phyloP scores from a whole-genome alignment of 345 rosid genomes.

The Acer yangbiense region DNA sequence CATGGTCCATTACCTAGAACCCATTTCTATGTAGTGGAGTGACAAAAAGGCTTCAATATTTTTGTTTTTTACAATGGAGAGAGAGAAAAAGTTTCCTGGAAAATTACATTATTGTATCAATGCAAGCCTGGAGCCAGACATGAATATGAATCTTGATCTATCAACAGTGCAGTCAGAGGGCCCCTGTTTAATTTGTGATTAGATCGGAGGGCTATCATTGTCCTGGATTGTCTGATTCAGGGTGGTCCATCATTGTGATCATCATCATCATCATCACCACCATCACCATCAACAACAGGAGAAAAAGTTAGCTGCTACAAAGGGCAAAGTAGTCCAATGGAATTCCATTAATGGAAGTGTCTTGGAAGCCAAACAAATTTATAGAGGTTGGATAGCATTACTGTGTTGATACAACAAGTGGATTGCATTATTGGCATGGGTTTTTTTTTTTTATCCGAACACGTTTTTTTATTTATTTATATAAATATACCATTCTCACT shows the following conservation, averaged over 20 bases:
- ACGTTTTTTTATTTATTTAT: too few relatives aligned
- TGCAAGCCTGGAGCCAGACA: constrained; percentile 15
- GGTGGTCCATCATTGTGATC: not conserved
- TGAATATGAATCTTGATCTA: not conserved
- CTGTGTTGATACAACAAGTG: too few relatives aligned
- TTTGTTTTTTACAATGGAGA: constrained; percentile 10
- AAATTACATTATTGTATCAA: not conserved
- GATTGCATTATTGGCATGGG: too few relatives aligned
- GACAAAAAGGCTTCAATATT: not conserved
- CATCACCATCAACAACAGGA: too few relatives aligned
- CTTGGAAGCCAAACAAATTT: too few relatives aligned
- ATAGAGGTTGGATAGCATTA: too few relatives aligned
- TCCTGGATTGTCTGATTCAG: not conserved
- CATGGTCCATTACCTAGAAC: not conserved
- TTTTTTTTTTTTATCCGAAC: too few relatives aligned
- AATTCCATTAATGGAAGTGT: too few relatives aligned
- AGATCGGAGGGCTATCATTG: not conserved
- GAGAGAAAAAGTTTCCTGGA: not conserved
- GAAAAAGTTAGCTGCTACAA: too few relatives aligned
- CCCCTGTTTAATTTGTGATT: not conserved
- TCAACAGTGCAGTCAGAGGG: not conserved
- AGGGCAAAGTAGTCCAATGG: too few relatives aligned
- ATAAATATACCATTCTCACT: too few relatives aligned
- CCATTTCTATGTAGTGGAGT: not conserved
- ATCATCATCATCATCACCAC: not conserved